Evolutionary conservation across 805 yeast genomes (phyloP).

Genomic region (Zygotorulaspora sp.): DNA sequence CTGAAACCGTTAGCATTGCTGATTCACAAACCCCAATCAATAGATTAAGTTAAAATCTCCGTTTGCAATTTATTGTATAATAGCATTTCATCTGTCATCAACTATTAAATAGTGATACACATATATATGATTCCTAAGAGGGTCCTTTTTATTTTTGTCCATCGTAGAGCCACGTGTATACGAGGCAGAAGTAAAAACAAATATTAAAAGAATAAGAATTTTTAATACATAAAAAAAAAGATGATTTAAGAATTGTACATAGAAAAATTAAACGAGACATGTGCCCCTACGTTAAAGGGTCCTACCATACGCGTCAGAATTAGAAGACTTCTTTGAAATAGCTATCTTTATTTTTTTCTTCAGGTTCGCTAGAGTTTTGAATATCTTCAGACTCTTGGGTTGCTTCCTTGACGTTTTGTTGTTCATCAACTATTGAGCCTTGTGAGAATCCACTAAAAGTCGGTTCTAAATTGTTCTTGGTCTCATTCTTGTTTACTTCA

Average conservation of each 20-base stretch:
- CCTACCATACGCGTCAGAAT: neutral
- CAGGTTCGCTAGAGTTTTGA: conserved; percentile 13
- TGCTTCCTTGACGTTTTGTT: conserved; percentile 6
- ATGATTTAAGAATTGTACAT: neutral
- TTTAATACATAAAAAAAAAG: neutral
- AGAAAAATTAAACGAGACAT: conserved; percentile 1
- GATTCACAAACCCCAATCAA: too few species aligned
- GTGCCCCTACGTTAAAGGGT: neutral
- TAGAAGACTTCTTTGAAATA: conserved; percentile 30
- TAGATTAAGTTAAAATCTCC: too few species aligned
- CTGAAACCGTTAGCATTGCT: conserved; percentile 8
- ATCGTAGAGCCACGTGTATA: conserved; percentile 6
- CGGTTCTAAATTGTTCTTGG: conserved; percentile 13
- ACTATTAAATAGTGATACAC: too few species aligned
- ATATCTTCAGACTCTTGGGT: conserved; percentile 15
- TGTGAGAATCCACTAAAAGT: conserved; percentile 32
- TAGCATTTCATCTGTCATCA: too few species aligned
- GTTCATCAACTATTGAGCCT: conserved; percentile 20
- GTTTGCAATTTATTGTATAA: too few species aligned
- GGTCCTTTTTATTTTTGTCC: too few species aligned
- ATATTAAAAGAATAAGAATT: conserved; percentile 3
- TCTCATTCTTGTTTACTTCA: too few species aligned
- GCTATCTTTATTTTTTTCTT: conserved; percentile 14
- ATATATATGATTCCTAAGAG: too few species aligned
- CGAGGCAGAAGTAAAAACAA: conserved; percentile 4